Evolutionary conservation across 306 rosid genomes (phyloP), one percentile per base, ranked within the genome.

Genomic region (Glycine latifolia): DNA sequence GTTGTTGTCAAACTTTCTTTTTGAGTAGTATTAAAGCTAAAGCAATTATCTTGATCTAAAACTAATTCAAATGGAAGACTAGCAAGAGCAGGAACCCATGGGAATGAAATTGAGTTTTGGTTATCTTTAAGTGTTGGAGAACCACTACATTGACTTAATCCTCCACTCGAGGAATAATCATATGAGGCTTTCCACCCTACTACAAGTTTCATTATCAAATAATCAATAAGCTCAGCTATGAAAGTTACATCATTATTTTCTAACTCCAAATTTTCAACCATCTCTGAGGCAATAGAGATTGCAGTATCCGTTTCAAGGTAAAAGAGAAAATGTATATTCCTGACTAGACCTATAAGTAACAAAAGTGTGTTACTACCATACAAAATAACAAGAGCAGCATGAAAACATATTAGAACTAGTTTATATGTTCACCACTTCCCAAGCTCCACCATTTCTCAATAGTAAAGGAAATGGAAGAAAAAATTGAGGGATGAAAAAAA

Each of bases 241-340:
- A 89, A 88, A 61, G 81, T 81, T 61, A 94, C 94, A 83, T 94
- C 93, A 77, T 90, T 89, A 82, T 85, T 84, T 65, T 87, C 80
- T 39, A 91, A 79, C 49, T 91, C 93, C 70, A 90, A 88, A 10
- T 90, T 90, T 79, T 89, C 94, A 82, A 90, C 97, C 98, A 93
- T 93, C 87, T 93, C 97, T 13, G 86, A 71, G 13, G 97, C 92
- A 81, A 93, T 91, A 2, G 93, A 79, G 41, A 85, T 47, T 67
- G 98, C 98, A 4, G 94, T 93, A 84, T 93, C 97, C 26, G 90
- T 43, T 49, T 89, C 90, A 79, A 88, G 92, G 85, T 90, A 91
- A 85, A 94, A 94, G 33, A 81, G 81, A 83, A 94, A 94, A 85
- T 87, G 88, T 88, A 94, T 83, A 61, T 88, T 87, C 72, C 86